Evolutionary conservation across 169 alveolate species (phyloP).

Genomic region (Fabrea salina): DNA sequence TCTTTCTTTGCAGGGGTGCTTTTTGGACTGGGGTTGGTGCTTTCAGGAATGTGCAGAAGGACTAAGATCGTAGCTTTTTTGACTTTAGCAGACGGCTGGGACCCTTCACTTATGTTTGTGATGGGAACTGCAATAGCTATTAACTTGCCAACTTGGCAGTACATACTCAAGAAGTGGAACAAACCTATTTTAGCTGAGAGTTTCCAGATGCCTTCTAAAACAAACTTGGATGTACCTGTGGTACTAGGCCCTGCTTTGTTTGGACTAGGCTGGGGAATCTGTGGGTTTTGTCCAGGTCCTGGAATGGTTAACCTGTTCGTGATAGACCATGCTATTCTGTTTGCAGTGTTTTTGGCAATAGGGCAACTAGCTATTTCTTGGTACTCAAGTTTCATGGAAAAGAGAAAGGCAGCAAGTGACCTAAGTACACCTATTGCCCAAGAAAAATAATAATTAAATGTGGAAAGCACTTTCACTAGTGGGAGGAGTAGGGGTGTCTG

Average conservation of each 20-base stretch:
- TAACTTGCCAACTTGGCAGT: slow-evolving; percentile 58
- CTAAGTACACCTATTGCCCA: too few relatives aligned
- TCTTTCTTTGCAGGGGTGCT: slow-evolving; percentile 64
- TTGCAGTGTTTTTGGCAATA: neutral
- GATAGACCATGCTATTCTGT: neutral
- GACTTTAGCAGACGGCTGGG: slow-evolving; percentile 63
- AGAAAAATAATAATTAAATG: too few relatives aligned
- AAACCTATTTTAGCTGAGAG: slow-evolving; percentile 52
- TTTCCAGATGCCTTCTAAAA: slow-evolving; percentile 52
- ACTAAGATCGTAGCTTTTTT: slow-evolving; percentile 63
- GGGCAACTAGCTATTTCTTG: too few relatives aligned
- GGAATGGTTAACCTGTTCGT: slow-evolving; percentile 36
- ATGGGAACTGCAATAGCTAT: slow-evolving; percentile 67
- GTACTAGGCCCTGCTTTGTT: slow-evolving; percentile 72
- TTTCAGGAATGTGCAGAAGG: slow-evolving; percentile 79
- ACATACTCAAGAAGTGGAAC: slow-evolving; percentile 34
- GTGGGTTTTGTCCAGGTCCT: slow-evolving; percentile 82
- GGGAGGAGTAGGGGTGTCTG: too few relatives aligned
- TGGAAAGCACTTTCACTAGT: too few relatives aligned
- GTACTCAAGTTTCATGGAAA: too few relatives aligned
- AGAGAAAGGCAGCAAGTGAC: too few relatives aligned
- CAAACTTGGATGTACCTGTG: slow-evolving; percentile 55
- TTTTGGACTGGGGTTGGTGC: slow-evolving; percentile 75
- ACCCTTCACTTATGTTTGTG: slow-evolving; percentile 70
- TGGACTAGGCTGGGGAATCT: slow-evolving; percentile 86